Evolutionary conservation across 1,284 basidiomycete genomes (phyloP).

Genomic region (Erythrobasidium hasegawianum): DNA sequence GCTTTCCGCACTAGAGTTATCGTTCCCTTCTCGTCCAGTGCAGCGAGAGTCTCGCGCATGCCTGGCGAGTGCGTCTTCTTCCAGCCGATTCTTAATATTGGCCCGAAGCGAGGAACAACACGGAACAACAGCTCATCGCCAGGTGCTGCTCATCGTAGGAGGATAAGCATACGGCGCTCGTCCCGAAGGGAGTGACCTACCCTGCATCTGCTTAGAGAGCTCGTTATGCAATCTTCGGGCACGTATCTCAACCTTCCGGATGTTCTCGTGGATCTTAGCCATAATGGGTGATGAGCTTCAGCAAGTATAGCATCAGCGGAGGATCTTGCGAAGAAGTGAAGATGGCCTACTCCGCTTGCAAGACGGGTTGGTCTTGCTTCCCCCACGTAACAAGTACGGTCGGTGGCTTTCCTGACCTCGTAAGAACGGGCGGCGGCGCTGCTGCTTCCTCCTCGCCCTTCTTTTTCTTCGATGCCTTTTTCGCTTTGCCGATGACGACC

Average conservation of each 20-base stretch:
- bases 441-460: constrained; percentile 41
- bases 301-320: no score
- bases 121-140: constrained; percentile 12
- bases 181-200: no score
- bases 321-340: no score
- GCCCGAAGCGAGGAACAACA: constrained; percentile 26
- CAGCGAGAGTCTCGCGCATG: constrained; percentile 12
- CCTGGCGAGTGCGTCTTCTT: constrained; percentile 11
- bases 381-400: background rate
- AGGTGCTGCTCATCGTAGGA: no score
- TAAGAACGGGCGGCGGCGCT: constrained; percentile 36
- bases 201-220: constrained; percentile 19
- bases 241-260: constrained; percentile 14
- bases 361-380: background rate
- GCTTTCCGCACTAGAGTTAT: constrained; percentile 16
- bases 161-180: no score
- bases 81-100: constrained; percentile 21
- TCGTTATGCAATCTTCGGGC: constrained; percentile 11
- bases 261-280: constrained; percentile 11
- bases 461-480: constrained; percentile 37
- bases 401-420: constrained; percentile 10
- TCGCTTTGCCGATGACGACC: constrained; percentile 32
- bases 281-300: constrained; percentile 22
- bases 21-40: constrained; percentile 21
- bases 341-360: background rate